Conservation (phyloP, 192 early-diverging fungal genomes). For the Rhizoclosmatium globosum region DNA sequence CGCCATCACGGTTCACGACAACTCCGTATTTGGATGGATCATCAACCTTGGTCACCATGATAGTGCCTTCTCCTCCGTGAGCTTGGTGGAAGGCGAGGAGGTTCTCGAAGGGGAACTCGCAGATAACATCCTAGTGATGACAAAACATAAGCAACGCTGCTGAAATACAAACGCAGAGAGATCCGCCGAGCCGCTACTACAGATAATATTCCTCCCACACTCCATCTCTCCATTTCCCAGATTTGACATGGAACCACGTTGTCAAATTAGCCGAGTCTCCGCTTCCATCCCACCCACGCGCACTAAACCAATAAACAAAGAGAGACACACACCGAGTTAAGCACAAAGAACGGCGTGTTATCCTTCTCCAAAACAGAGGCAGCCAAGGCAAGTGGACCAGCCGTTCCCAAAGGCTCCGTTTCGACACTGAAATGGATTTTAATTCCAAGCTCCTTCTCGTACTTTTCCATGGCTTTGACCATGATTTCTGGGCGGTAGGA, state of each 20-base stretch:
- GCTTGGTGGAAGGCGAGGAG: conserved; percentile 87
- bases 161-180: too few species aligned
- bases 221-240: background rate
- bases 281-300: background rate
- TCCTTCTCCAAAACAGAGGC: conserved; percentile 64
- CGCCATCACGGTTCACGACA: conserved; percentile 77
- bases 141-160: too few species aligned
- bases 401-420: conserved; percentile 65
- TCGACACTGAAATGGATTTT: conserved; percentile 66
- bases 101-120: conserved; percentile 91
- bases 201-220: background rate
- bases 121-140: conserved; percentile 77
- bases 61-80: conserved; percentile 95
- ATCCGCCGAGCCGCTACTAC: too few species aligned
- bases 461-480: conserved; percentile 91
- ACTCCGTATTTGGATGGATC: conserved; percentile 99
- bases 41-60: conserved; percentile 96
- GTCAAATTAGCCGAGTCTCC: background rate
- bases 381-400: conserved; percentile 64
- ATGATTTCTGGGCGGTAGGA: conserved; percentile 99
- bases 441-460: conserved; percentile 78
- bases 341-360: conserved; percentile 95
- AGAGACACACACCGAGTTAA: conserved; percentile 70
- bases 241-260: background rate
- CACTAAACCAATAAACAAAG: background rate